phyloP scores from a whole-genome alignment of 2,329 filamentous ascomycete genomes.

The Talaromyces piceae region DNA sequence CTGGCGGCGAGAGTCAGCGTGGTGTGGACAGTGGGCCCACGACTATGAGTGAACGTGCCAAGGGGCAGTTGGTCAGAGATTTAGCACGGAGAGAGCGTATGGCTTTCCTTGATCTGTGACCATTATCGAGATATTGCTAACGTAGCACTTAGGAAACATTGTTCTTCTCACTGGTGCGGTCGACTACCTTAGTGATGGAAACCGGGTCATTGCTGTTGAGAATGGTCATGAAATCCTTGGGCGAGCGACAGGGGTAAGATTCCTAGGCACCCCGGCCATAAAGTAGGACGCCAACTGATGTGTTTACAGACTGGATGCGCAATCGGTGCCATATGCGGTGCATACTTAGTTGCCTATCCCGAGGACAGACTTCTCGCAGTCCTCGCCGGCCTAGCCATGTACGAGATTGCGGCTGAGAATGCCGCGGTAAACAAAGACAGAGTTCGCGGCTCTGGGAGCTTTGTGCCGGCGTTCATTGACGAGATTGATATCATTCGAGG shows the following conservation, averaged over 20 bases:
- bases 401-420: conserved; percentile 68
- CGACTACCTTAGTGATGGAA: conserved; percentile 72
- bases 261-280: neutral
- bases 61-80: conserved; percentile 54
- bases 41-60: conserved; percentile 46
- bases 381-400: conserved; percentile 66
- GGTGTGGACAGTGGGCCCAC: conserved; percentile 73
- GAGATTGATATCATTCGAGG: conserved; percentile 47
- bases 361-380: conserved; percentile 64
- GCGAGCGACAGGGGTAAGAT: conserved; percentile 38
- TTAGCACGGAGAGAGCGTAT: conserved; percentile 59
- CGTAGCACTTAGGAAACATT: conserved; percentile 43
- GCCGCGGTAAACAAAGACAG: conserved; percentile 49
- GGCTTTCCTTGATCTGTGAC: conserved; percentile 23
- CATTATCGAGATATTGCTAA: neutral
- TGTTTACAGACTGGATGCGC: conserved; percentile 62
- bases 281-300: neutral
- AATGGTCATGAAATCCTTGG: conserved; percentile 63
- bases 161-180: conserved; percentile 74
- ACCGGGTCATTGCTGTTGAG: conserved; percentile 56
- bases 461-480: conserved; percentile 79
- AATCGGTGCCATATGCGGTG: conserved; percentile 72
- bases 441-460: conserved; percentile 75
- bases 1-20: conserved; percentile 57
- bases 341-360: conserved; percentile 58